Conservation (phyloP, 441 rosid species). For the California macrophylla region DNA sequence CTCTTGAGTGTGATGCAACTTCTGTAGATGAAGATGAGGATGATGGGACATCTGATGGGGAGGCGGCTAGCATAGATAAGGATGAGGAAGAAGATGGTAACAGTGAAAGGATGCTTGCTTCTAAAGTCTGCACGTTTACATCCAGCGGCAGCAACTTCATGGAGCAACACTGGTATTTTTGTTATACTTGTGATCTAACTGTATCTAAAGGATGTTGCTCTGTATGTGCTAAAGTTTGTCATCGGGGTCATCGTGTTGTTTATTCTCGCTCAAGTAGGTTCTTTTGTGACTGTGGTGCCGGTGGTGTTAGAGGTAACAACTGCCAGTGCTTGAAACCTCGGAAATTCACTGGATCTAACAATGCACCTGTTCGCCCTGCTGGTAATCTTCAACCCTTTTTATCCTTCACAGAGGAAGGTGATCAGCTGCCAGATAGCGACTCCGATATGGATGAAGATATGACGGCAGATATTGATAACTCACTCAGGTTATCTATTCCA, state of each 20-base stretch:
- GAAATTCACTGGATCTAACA: slow-evolving; percentile 67
- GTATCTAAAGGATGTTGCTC: slow-evolving; percentile 99
- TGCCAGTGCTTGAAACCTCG: slow-evolving; percentile 99
- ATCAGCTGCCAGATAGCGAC: slow-evolving; percentile 88
- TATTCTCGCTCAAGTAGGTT: slow-evolving; percentile 98
- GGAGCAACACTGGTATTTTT: slow-evolving; percentile 99
- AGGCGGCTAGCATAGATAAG: slow-evolving; percentile 94
- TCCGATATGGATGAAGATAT: slow-evolving; percentile 89
- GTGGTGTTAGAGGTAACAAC: slow-evolving; percentile 97
- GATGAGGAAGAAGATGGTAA: slow-evolving; percentile 94
- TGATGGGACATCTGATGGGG: slow-evolving; percentile 99
- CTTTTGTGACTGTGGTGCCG: slow-evolving; percentile 99
- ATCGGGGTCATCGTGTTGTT: slow-evolving; percentile 98
- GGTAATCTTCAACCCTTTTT: slow-evolving; percentile 69
- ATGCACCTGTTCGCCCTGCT: slow-evolving; percentile 42
- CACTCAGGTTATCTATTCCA: slow-evolving; percentile 53
- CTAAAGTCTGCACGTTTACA: slow-evolving; percentile 97
- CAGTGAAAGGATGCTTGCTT: slow-evolving; percentile 90
- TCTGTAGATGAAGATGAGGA: slow-evolving; percentile 99
- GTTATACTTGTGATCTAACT: slow-evolving; percentile 98
- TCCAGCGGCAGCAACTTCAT: slow-evolving; percentile 99
- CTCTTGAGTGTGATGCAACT: slow-evolving; percentile 93
- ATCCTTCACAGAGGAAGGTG: slow-evolving; percentile 75
- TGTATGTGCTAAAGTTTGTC: slow-evolving; percentile 99
- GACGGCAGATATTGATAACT: slow-evolving; percentile 47